Base-by-base conservation (phyloP, 179 eudicot species). In the Silene coronaria region DNA sequence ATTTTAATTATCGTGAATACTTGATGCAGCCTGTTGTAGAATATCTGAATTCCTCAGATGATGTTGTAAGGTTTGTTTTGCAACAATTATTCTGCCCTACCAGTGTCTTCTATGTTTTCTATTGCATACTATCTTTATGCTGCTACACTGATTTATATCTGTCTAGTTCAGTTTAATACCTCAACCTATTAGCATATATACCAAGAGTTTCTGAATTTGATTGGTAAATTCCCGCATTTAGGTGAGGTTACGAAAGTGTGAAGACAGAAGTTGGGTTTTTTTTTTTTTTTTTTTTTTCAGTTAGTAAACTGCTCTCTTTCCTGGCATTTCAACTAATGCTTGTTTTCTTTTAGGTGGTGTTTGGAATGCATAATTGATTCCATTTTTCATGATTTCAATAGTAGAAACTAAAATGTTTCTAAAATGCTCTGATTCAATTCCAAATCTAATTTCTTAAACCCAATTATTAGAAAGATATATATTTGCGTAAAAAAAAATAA, bases 1-100 rank as follows among this genome's bases (percentile, higher is more conserved):
- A 92, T 82, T 95, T 95, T 80, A 95, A 95, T 82, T 90, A 82
- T 78, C 90, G 95, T 26, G 92, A 90, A 71, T 87, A 57, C 80
- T 76, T 95, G 82, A 75, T 95, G 76, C 85, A 80, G 71, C 90
- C 91, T 76, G 95, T 89, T 74, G 83, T 90, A n/a, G 77, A 81
- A 84, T 86, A 89, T 82, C 85, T 95, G 78, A 83, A 85, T 77
- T 92, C 95, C 76, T 62, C 85, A 64, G 96, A 95, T 88, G 97
- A 90, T 75, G 90, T 89, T 55, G 80, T 87, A 77, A 92, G 99
- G 99, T 95, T 69, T 67, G 84, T 77, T 70, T 70, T 17, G 51
- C 70, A 78, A 24, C 30, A 32, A 62, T 24, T 16, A 48, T 3
- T 36, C 28, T 9, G 30, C 21, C 13, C 64, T 34, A 16, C 17